Evolutionary conservation across 768 basidiomycete species (phyloP), one percentile per base, ranked within the genome.

Genomic region (Tremella mesenterica): DNA sequence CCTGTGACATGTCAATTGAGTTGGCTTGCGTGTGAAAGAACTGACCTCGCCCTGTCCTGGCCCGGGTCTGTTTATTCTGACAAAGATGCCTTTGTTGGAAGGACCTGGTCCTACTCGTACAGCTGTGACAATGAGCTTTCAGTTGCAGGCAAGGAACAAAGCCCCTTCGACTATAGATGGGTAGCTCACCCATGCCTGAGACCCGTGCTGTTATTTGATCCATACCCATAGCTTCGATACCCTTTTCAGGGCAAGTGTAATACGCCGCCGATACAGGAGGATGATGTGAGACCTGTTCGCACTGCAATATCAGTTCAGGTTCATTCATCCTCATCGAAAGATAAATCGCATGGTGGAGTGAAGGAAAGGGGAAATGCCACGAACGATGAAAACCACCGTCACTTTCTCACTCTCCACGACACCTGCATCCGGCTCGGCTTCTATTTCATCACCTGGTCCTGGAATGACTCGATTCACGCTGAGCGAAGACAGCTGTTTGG

Each of bases 281-380:
- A 65, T 99, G 95, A 74, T 99, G 95, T 1, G 88, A 95, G 44
- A 96, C 83, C 73, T 95, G 92, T 72, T 95, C 92, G 13, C 90
- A 93, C 75, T 76, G 57, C 18, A 30, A 23, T 23, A 25, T 55
- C 33, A 45, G 50, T 7, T 36, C 14, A n/a, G n/a, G n/a, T n/a
- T n/a, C n/a, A 2, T 3, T 20, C 28, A 30, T 34, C 1, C 6
- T 14, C 28, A 38, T 21, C 34, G 13, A 4, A 30, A 46, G 34
- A 16, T n/a, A 12, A 25, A 45, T 44, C 28, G 47, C 27, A 14
- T 31, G n/a, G n/a, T n/a, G n/a, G n/a, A n/a, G n/a, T n/a, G 38
- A 41, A n/a, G 38, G 33, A 41, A 41, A 41, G 38, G 6, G 7
- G 7, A n/a, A n/a, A n/a, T n/a, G n/a, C 25, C 4, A 65, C 72